Evolutionary conservation across 1,139 yeast species (phyloP).

Genomic region (Suzukiozyma palmioleophila): DNA sequence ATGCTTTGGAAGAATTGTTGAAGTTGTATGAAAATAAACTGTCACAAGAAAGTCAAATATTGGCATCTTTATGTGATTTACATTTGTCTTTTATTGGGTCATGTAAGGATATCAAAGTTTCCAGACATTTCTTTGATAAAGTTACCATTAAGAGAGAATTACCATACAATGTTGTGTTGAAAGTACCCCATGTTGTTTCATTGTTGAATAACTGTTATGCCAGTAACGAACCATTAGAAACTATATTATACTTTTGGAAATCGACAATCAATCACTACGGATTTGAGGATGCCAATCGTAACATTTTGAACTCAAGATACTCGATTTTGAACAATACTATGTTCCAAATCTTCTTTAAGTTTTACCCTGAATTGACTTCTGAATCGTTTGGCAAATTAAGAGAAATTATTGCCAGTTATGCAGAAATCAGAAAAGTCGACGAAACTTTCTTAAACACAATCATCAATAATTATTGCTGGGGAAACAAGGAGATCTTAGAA

Average conservation of each 20-base stretch:
- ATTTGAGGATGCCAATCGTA: slow-evolving; percentile 20
- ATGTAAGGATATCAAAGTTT: slow-evolving; percentile 68
- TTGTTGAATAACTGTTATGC: slow-evolving; percentile 62
- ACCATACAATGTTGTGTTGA: slow-evolving; percentile 69
- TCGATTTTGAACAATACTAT: slow-evolving; percentile 65
- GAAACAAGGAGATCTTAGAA: slow-evolving; percentile 58
- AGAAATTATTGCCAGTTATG: slow-evolving; percentile 53
- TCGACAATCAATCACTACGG: slow-evolving; percentile 57
- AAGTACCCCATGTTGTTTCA: slow-evolving; percentile 70
- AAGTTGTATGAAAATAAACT: slow-evolving; percentile 20
- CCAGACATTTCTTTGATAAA: slow-evolving; percentile 69
- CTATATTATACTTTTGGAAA: slow-evolving; percentile 61
- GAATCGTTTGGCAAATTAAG: slow-evolving; percentile 59
- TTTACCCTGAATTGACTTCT: slow-evolving; percentile 48
- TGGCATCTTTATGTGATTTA: slow-evolving; percentile 45
- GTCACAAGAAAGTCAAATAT: slow-evolving; percentile 12
- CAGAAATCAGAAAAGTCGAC: slow-evolving; percentile 55
- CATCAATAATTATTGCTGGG: slow-evolving; percentile 69
- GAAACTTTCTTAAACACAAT: slow-evolving; percentile 79
- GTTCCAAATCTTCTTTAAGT: slow-evolving; percentile 62
- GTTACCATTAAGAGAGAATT: slow-evolving; percentile 56
- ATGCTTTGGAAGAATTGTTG: slow-evolving; percentile 36
- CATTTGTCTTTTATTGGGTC: slow-evolving; percentile 80
- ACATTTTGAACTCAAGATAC: slow-evolving; percentile 51
- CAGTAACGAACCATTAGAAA: slow-evolving; percentile 52